Conservation (phyloP, 139 green algal genomes). For the Tetraselmis striata region DNA sequence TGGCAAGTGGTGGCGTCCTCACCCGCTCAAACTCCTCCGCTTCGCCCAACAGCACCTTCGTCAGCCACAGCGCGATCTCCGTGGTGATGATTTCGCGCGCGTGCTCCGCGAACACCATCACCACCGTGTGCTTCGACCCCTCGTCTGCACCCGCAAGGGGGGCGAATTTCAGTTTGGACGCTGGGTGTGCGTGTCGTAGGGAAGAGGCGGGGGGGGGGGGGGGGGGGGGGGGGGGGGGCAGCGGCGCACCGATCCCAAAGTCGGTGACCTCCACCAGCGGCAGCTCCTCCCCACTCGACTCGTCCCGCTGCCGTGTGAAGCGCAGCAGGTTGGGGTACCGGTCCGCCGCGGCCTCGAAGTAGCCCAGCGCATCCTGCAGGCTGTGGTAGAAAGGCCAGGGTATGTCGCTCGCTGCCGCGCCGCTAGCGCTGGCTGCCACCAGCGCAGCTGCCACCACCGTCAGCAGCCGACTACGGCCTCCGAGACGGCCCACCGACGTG, state of each 20-base stretch:
- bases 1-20: too few species aligned
- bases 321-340: neutral
- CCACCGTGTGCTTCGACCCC: neutral
- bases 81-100: conserved; percentile 52
- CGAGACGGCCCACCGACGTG: too few species aligned
- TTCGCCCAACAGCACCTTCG: conserved; percentile 27
- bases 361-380: neutral
- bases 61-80: conserved; percentile 48
- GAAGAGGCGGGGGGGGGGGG: neutral
- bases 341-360: neutral
- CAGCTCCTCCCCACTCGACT: neutral
- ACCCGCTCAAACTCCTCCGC: conserved; percentile 12
- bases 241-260: conserved; percentile 2
- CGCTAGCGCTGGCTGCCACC: too few species aligned
- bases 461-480: too few species aligned
- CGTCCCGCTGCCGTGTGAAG: neutral
- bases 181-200: neutral
- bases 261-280: conserved; percentile 21
- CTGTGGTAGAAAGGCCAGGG: neutral
- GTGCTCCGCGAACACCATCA: conserved; percentile 57
- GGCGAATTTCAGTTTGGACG: neutral
- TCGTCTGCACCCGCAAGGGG: neutral
- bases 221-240: neutral
- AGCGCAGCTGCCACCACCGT: too few species aligned
- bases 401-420: too few species aligned